Base-by-base conservation (phyloP, 1,284 basidiomycete genomes). In the Trichosporon sp. region DNA sequence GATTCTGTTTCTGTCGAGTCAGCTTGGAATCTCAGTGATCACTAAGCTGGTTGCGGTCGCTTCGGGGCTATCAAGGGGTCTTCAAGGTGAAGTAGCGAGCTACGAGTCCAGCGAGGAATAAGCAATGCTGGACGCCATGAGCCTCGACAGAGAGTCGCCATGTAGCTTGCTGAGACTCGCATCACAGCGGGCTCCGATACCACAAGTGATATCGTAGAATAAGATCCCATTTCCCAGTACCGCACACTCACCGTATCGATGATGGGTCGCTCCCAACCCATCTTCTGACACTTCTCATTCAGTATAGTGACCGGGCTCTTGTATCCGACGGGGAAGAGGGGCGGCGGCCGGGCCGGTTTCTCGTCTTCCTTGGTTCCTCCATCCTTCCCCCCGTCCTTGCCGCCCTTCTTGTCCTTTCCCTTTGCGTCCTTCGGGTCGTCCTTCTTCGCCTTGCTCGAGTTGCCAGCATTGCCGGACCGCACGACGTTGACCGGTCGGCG, bases 241-340 rank as follows among this genome's bases (percentile, higher is more conserved):
- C n/a, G n/a, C n/a, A n/a, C n/a, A 69, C 84, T 77, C 74, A 91
- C 90, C 33, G 88, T 86, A 64, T 91, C 87, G 21, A 93, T 84
- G 9, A 80, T 75, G 1, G 91, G 87, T 66, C 88, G 88, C 65
- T 92, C 89, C 91, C 91, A 95, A 1, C 89, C 89, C 64, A 86
- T 84, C 78, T 92, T 92, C 73, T 91, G 90, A 72, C 91, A 93
- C 76, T 91, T 87, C 82, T 93, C 91, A 63, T 90, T 84, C 25
- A 94, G 83, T 16, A 92, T 75, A 70, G 84, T 88, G 49, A 91
- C 74, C 2, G 92, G 92, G 62, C 85, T 88, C 80, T 94, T 94
- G 70, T 86, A 92, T 14, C 91, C 90, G 13, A 86, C 82, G 40
- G 90, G 90, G 72, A 94, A 93, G 27, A 93, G 81, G 0, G 88